Conservation (phyloP, 495 filamentous ascomycete species). For the Thozetella sp. region DNA sequence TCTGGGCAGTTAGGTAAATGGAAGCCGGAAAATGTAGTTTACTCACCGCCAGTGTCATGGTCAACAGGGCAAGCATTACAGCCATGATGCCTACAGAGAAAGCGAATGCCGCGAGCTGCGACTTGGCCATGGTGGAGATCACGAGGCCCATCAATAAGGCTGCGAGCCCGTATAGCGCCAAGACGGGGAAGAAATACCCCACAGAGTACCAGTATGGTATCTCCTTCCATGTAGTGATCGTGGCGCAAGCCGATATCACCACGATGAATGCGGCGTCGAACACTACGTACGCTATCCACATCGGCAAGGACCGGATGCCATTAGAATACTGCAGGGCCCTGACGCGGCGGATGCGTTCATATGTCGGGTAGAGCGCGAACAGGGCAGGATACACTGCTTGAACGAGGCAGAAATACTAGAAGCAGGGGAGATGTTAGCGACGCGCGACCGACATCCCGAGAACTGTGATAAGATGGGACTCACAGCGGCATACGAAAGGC, state of each 20-base stretch:
- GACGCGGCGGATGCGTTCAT: slow-evolving; percentile 72
- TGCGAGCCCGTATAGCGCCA: slow-evolving; percentile 73
- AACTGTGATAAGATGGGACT: slow-evolving; percentile 68
- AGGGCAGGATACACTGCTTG: slow-evolving; percentile 76
- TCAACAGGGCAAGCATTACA: slow-evolving; percentile 22
- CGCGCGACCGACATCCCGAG: too few relatives aligned
- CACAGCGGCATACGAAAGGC: slow-evolving; percentile 20
- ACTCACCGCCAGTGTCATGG: slow-evolving; percentile 10
- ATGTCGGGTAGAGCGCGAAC: slow-evolving; percentile 79
- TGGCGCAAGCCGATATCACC: slow-evolving; percentile 61
- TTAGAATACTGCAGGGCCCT: slow-evolving; percentile 81
- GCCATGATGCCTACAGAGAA: slow-evolving; percentile 67
- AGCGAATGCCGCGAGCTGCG: slow-evolving; percentile 33
- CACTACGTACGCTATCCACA: slow-evolving; percentile 73
- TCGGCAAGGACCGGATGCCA: slow-evolving; percentile 65
- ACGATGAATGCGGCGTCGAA: slow-evolving; percentile 74
- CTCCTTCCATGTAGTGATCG: slow-evolving; percentile 53
- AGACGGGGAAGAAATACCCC: slow-evolving; percentile 71
- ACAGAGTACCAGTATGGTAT: slow-evolving; percentile 65
- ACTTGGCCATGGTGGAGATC: slow-evolving; percentile 57
- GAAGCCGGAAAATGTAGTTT: neutral
- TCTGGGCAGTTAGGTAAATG: neutral
- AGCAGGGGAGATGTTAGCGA: too few relatives aligned
- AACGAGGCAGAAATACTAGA: slow-evolving; percentile 77
- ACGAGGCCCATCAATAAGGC: slow-evolving; percentile 70